Conservation (phyloP, 768 basidiomycete genomes). For the Tricholoma furcatifolium region DNA sequence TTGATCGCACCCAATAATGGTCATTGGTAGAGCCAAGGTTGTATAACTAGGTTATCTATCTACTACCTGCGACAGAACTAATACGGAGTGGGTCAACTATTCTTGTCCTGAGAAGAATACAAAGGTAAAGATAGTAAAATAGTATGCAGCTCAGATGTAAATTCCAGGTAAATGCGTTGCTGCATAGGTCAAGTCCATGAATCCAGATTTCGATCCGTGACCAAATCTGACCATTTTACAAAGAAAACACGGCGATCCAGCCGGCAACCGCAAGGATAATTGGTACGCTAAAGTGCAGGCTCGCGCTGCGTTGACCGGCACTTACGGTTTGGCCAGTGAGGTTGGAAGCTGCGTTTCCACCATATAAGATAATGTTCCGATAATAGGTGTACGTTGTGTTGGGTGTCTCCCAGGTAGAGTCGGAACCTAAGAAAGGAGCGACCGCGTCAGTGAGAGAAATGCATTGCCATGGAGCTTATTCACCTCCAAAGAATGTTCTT, state of each 20-base stretch:
- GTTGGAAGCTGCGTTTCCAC: conserved; percentile 48
- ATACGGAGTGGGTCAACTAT: too few relatives aligned
- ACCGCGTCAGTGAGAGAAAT: conserved; percentile 15
- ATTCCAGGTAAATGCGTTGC: too few relatives aligned
- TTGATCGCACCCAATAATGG: too few relatives aligned
- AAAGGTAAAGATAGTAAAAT: too few relatives aligned
- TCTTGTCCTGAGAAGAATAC: too few relatives aligned
- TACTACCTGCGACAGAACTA: too few relatives aligned
- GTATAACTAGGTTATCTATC: too few relatives aligned
- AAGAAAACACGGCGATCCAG: conserved; percentile 5
- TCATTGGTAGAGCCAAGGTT: too few relatives aligned
- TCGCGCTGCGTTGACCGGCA: conserved; percentile 15
- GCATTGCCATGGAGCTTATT: conserved; percentile 1
- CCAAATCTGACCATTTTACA: neutral
- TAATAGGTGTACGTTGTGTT: conserved; percentile 69
- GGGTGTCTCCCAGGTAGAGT: conserved; percentile 71
- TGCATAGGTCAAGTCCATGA: neutral
- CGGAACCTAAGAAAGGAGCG: conserved; percentile 42
- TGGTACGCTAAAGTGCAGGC: neutral
- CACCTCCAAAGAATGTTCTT: conserved; percentile 84
- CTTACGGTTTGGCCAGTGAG: conserved; percentile 35
- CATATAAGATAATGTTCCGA: conserved; percentile 72
- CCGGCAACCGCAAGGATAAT: conserved; percentile 1
- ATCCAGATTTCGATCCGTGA: neutral
- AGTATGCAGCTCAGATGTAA: too few relatives aligned